phyloP scores from a whole-genome alignment of 2,329 filamentous ascomycete genomes.

The Nigrospora osmanthi region DNA sequence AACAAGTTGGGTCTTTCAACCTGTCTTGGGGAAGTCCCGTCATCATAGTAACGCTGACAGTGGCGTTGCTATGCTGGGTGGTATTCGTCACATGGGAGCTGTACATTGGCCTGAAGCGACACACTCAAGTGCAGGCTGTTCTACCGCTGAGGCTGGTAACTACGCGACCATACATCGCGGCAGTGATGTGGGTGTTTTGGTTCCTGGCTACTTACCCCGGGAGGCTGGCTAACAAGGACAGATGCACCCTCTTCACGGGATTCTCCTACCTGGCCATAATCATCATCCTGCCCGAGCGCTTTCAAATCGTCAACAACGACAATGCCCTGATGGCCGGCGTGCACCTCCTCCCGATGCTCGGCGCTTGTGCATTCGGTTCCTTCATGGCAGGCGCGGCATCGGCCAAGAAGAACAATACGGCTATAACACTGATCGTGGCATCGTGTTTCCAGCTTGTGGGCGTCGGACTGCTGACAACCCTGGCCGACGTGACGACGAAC shows the following conservation, averaged over 20 bases:
- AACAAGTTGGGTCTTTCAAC: conserved; percentile 46
- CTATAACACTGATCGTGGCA: conserved; percentile 39
- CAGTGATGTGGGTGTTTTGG: conserved; percentile 34
- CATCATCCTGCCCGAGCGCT: conserved; percentile 50
- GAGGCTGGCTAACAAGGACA: conserved; percentile 14
- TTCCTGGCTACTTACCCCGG: not conserved
- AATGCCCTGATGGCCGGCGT: conserved; percentile 46
- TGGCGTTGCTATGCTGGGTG: conserved; percentile 39
- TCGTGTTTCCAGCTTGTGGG: conserved; percentile 45
- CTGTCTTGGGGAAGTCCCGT: conserved; percentile 42
- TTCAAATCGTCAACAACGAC: conserved; percentile 50
- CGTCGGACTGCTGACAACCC: conserved; percentile 39
- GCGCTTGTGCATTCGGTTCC: conserved; percentile 46
- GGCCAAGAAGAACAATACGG: conserved; percentile 45
- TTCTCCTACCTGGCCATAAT: conserved; percentile 51
- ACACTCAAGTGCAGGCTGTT: conserved; percentile 41
- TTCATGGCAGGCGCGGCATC: conserved; percentile 47
- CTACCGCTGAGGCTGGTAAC: conserved; percentile 41
- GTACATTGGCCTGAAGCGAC: conserved; percentile 27
- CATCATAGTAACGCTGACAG: conserved; percentile 39
- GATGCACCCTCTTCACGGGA: conserved; percentile 48
- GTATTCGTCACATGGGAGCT: conserved; percentile 45
- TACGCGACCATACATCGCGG: conserved; percentile 41
- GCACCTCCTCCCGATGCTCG: conserved; percentile 50
- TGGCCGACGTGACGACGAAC: conserved; percentile 23